Percentiles rank a stretch among this genome's conserved stretches.
phyloP scores from a whole-genome alignment of 2,329 filamentous ascomycete species.

The Trichothecium roseum region DNA sequence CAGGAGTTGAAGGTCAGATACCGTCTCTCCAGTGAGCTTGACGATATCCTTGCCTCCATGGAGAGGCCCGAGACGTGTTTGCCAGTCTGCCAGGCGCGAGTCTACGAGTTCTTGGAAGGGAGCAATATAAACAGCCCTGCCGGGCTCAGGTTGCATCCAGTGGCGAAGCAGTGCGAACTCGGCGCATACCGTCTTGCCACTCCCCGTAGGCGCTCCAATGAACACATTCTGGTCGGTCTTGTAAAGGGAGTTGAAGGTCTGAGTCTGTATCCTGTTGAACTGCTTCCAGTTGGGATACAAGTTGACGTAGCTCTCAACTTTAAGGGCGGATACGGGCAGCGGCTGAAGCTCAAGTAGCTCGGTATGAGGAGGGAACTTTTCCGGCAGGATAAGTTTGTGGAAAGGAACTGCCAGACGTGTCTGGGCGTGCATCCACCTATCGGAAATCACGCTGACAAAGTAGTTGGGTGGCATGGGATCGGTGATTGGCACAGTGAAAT shows the following conservation, averaged over 20 bases:
- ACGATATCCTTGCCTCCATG: slow-evolving; percentile 81
- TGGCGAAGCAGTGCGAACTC: slow-evolving; percentile 87
- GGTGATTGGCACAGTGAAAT: slow-evolving; percentile 92
- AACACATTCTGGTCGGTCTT: slow-evolving; percentile 90
- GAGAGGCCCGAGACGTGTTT: slow-evolving; percentile 60
- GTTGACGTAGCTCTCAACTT: slow-evolving; percentile 69
- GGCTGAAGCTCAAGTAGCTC: slow-evolving; percentile 86
- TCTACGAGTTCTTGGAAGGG: slow-evolving; percentile 93
- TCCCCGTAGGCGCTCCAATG: slow-evolving; percentile 83
- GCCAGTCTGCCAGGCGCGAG: slow-evolving; percentile 73
- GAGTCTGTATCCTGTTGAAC: slow-evolving; percentile 97
- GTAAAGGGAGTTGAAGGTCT: slow-evolving; percentile 90
- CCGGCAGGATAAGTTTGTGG: slow-evolving; percentile 85
- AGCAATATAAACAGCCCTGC: slow-evolving; percentile 84
- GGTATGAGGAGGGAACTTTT: slow-evolving; percentile 92
- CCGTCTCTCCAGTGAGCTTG: slow-evolving; percentile 88
- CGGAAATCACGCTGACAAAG: slow-evolving; percentile 89
- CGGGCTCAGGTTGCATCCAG: slow-evolving; percentile 51
- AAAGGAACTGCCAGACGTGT: slow-evolving; percentile 89
- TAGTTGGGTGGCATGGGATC: slow-evolving; percentile 99
- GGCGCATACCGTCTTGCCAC: slow-evolving; percentile 93
- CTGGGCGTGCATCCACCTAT: slow-evolving; percentile 97
- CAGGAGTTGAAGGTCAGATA: slow-evolving; percentile 79
- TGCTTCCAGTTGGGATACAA: slow-evolving; percentile 76
- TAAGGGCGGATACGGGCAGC: slow-evolving; percentile 78